A percentile compares a stretch with the other conserved stretches of the same genome.
Conservation (phyloP, 257 asterid genomes). For the Rhazya stricta region DNA sequence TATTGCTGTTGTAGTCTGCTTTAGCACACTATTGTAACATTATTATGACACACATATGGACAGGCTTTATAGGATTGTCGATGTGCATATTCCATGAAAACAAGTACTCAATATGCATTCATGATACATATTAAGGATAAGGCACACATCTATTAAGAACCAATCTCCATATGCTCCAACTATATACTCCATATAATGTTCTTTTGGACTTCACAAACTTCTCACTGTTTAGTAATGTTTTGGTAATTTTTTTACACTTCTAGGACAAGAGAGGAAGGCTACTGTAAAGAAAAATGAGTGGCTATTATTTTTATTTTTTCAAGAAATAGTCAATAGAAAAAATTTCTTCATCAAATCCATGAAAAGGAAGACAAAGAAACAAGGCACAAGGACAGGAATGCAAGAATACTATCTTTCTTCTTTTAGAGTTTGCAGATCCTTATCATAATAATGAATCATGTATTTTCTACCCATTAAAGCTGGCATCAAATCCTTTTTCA, state of each 20-base stretch:
- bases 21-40: background rate
- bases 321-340: no score
- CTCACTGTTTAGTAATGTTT: background rate
- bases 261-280: background rate
- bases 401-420: background rate
- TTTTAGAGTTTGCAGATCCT: no score
- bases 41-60: background rate
- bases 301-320: no score
- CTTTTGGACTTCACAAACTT: background rate
- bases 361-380: background rate
- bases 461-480: background rate
- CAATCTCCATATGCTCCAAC: background rate
- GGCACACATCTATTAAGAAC: background rate
- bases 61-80: background rate
- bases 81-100: background rate
- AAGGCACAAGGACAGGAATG: no score
- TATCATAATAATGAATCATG: background rate
- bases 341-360: background rate
- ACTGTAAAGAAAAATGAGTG: background rate
- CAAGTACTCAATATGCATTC: background rate
- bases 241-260: background rate
- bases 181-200: background rate
- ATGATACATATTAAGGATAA: background rate
- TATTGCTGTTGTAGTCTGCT: background rate
- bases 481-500: background rate